These are phyloP conservation scores for Blastobotrys chiropterorum DNA, from an alignment of 805 yeast species.

Conservation along the genomic window DNA sequence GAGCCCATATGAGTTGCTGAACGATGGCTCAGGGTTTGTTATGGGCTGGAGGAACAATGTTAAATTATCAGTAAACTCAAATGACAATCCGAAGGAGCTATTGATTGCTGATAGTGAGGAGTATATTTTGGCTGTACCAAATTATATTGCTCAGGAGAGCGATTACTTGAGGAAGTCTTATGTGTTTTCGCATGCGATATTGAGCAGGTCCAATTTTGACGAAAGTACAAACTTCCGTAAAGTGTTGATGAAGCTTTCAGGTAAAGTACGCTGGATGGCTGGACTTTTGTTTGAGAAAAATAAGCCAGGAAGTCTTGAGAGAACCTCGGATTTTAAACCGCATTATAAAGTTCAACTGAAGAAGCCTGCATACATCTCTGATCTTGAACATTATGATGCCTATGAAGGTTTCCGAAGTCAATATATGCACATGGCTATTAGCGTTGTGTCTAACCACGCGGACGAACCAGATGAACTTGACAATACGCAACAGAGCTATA, in stretches of 20 bases:
- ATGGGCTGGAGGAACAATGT: conserved; percentile 65
- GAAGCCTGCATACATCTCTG: conserved; percentile 47
- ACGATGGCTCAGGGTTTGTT: conserved; percentile 67
- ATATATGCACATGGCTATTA: conserved; percentile 65
- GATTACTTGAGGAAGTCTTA: conserved; percentile 24
- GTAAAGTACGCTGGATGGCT: conserved; percentile 68
- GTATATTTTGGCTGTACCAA: conserved; percentile 69
- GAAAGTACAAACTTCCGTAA: conserved; percentile 33
- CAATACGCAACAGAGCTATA: conserved; percentile 37
- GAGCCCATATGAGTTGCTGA: conserved; percentile 70
- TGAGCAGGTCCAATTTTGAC: conserved; percentile 18
- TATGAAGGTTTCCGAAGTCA: conserved; percentile 75
- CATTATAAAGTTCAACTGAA: conserved; percentile 60
- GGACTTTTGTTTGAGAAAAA: conserved; percentile 73
- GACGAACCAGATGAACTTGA: conserved; percentile 3
- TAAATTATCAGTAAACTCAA: conserved; percentile 51
- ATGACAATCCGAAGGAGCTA: conserved; percentile 63
- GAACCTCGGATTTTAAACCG: conserved; percentile 46
- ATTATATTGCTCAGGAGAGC: conserved; percentile 46
- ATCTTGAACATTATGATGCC: conserved; percentile 60
- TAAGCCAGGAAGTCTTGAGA: conserved; percentile 34
- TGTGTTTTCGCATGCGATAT: conserved; percentile 29
- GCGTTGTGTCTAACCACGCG: conserved; percentile 28
- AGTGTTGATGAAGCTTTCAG: conserved; percentile 54
- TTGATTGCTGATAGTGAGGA: conserved; percentile 56